Conservation (phyloP, 2,329 filamentous ascomycete species). For the Zalaria obscura region DNA sequence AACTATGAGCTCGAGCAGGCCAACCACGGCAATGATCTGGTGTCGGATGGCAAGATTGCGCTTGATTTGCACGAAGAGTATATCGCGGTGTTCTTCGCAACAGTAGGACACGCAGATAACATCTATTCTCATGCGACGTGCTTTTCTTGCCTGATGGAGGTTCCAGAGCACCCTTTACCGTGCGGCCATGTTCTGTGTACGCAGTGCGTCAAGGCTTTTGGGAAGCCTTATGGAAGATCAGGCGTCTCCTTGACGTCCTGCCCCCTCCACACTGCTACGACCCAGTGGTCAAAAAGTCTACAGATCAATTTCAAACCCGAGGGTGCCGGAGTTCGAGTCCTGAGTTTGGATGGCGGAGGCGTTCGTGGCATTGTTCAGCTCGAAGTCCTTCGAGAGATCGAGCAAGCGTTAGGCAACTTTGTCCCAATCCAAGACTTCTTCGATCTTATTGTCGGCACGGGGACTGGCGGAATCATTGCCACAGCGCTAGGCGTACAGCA, state of each 20-base stretch:
- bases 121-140: conserved; percentile 31
- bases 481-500: conserved; percentile 25
- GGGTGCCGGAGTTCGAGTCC: conserved; percentile 22
- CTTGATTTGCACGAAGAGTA: conserved; percentile 17
- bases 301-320: conserved; percentile 19
- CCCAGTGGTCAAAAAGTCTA: conserved; percentile 7
- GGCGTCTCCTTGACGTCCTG: conserved; percentile 13
- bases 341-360: conserved; percentile 31
- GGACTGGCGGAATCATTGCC: conserved; percentile 31
- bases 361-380: conserved; percentile 32
- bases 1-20: conserved; percentile 3
- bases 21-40: conserved; percentile 11
- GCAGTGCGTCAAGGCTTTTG: conserved; percentile 22
- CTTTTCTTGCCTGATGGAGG: conserved; percentile 31
- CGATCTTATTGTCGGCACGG: conserved; percentile 34
- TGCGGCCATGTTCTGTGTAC: conserved; percentile 34
- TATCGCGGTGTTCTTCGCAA: conserved; percentile 20
- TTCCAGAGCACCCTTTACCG: conserved; percentile 27
- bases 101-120: conserved; percentile 11
- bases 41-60: conserved; percentile 7
- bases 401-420: conserved; percentile 22
- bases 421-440: conserved; percentile 32
- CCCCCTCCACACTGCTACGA: conserved; percentile 16
- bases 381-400: conserved; percentile 26
- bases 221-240: conserved; percentile 11